phyloP scores from a whole-genome alignment of 2,329 filamentous ascomycete genomes.

The Penicillium decumbens region DNA sequence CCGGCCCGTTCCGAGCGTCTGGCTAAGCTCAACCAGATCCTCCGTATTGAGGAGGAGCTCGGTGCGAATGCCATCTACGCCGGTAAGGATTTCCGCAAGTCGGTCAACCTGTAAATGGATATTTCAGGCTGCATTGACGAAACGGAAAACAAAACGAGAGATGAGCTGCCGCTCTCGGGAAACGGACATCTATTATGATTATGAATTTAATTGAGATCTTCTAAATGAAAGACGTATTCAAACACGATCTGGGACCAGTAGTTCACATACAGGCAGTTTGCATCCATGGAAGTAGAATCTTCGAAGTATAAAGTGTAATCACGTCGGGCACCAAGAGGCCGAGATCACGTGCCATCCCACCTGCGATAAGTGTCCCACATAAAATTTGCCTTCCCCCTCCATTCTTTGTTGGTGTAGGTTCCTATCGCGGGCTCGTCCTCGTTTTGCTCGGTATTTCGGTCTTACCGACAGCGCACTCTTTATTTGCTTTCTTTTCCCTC shows the following conservation, averaged over 20 bases:
- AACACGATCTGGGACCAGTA: background rate
- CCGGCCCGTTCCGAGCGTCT: constrained; percentile 95
- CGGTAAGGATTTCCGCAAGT: constrained; percentile 83
- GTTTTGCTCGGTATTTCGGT: constrained; percentile 7
- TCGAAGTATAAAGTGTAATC: background rate
- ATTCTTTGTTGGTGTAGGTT: constrained; percentile 19
- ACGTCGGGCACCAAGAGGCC: constrained; percentile 19
- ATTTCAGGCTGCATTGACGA: background rate
- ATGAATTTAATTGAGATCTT: constrained; percentile 28
- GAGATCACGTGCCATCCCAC: constrained; percentile 23
- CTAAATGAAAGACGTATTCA: constrained; percentile 17
- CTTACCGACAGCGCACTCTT: constrained; percentile 14
- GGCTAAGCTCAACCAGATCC: constrained; percentile 99
- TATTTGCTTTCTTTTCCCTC: constrained; percentile 2
- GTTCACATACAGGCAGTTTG: background rate
- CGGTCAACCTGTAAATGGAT: constrained; percentile 72
- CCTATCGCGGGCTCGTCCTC: constrained; percentile 16
- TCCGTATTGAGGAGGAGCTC: constrained; percentile 99
- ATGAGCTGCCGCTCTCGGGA: constrained; percentile 12
- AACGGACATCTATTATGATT: constrained; percentile 22
- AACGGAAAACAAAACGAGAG: constrained; percentile 12
- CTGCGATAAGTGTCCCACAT: constrained; percentile 26
- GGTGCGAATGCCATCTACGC: constrained; percentile 87
- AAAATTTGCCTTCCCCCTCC: constrained; percentile 27
- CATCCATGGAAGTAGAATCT: too few species aligned